Percentiles rank a stretch among this genome's conserved stretches.
Evolutionary conservation across 2,329 filamentous ascomycete genomes (phyloP).

Genomic region (Ophiostoma angusticollis): DNA sequence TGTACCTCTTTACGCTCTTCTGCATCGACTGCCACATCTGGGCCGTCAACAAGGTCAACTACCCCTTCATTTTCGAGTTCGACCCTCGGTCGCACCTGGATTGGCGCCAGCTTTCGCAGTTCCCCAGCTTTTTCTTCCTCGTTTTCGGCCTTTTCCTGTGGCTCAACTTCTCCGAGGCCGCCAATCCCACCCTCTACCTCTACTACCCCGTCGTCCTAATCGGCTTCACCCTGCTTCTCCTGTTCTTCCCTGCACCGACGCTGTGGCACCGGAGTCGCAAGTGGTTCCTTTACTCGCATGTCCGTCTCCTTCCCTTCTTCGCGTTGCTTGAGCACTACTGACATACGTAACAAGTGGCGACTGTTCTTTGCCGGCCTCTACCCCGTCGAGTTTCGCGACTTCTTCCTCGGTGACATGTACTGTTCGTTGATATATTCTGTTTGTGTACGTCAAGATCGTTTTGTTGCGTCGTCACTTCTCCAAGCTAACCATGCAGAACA

Average conservation of each 20-base stretch:
- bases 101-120: slow-evolving; percentile 77
- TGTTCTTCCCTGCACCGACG: slow-evolving; percentile 64
- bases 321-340: not conserved
- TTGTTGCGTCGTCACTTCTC: not conserved
- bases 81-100: slow-evolving; percentile 76
- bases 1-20: slow-evolving; percentile 72
- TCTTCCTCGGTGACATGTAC: slow-evolving; percentile 95
- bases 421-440: slow-evolving; percentile 88
- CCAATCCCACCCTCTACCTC: slow-evolving; percentile 54
- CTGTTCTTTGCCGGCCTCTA: slow-evolving; percentile 75
- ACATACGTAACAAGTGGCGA: slow-evolving; percentile 53
- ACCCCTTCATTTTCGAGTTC: slow-evolving; percentile 93
- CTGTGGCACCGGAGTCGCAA: slow-evolving; percentile 64
- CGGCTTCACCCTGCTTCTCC: slow-evolving; percentile 48
- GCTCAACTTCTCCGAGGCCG: slow-evolving; percentile 71
- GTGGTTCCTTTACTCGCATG: slow-evolving; percentile 86
- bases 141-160: slow-evolving; percentile 71
- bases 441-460: slow-evolving; percentile 46
- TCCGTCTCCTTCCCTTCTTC: slow-evolving; percentile 30
- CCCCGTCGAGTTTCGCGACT: slow-evolving; percentile 92
- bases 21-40: slow-evolving; percentile 75
- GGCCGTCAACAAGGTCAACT: slow-evolving; percentile 79
- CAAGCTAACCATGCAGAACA: slow-evolving; percentile 43
- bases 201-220: slow-evolving; percentile 82
- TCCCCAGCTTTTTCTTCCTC: slow-evolving; percentile 74